Evolutionary conservation across 352 stramenopile species (phyloP).

Genomic region (Phytophthora fragariae): DNA sequence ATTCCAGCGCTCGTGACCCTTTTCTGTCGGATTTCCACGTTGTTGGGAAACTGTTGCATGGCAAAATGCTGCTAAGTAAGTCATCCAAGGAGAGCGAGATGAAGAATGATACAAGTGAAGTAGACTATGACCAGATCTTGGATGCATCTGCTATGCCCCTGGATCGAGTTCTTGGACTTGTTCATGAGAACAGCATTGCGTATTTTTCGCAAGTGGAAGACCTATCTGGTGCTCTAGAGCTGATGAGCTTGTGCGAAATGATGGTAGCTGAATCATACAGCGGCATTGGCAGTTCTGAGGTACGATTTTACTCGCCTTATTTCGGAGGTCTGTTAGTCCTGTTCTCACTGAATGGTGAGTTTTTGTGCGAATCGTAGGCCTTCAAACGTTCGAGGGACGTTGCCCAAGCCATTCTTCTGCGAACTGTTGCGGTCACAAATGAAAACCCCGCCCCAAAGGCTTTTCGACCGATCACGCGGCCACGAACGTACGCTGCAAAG

Average conservation of each 20-base stretch:
- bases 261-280: constrained; percentile 67
- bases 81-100: constrained; percentile 10
- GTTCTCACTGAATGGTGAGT: background rate
- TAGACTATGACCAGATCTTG: constrained; percentile 61
- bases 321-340: background rate
- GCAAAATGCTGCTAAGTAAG: constrained; percentile 53
- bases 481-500: constrained; percentile 54
- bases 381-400: constrained; percentile 67
- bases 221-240: constrained; percentile 58
- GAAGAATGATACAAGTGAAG: constrained; percentile 11
- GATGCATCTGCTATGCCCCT: constrained; percentile 62
- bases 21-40: constrained; percentile 88
- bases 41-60: constrained; percentile 80
- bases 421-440: constrained; percentile 79
- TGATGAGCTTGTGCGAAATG: constrained; percentile 77
- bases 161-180: constrained; percentile 65
- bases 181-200: constrained; percentile 77
- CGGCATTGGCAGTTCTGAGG: constrained; percentile 53
- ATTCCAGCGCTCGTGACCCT: constrained; percentile 51
- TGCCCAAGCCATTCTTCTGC: constrained; percentile 62
- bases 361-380: constrained; percentile 37
- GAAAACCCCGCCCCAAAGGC: constrained; percentile 61
- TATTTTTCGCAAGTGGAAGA: constrained; percentile 86
- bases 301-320: constrained; percentile 27
- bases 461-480: constrained; percentile 78